Percentiles rank a stretch among this genome's conserved stretches.
phyloP scores from a whole-genome alignment of 2,329 filamentous ascomycete species.

The Gremmenia infestans region DNA sequence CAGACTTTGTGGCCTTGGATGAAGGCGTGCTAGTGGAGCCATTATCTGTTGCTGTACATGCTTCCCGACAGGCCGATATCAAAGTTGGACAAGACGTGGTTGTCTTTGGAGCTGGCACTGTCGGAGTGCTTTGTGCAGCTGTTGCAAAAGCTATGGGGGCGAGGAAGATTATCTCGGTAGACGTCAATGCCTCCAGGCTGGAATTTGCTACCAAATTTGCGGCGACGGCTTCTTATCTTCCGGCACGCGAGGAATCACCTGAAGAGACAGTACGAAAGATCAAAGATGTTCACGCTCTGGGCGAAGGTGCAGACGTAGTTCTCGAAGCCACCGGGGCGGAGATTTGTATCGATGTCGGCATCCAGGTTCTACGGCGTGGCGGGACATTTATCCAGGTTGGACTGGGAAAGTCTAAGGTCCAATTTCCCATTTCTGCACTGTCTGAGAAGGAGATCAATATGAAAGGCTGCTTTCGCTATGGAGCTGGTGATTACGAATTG shows the following conservation, averaged over 20 bases:
- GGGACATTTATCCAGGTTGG: conserved; percentile 48
- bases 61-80: conserved; percentile 38
- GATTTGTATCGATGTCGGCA: conserved; percentile 43
- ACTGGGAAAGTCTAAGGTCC: conserved; percentile 29
- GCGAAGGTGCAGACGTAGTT: conserved; percentile 44
- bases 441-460: conserved; percentile 45
- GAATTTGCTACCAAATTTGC: conserved; percentile 39
- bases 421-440: conserved; percentile 46
- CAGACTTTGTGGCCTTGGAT: conserved; percentile 41
- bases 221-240: conserved; percentile 1
- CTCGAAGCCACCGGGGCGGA: conserved; percentile 45
- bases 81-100: conserved; percentile 39
- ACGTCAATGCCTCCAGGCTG: conserved; percentile 38
- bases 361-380: conserved; percentile 40
- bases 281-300: conserved; percentile 34
- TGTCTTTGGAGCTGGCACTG: conserved; percentile 45
- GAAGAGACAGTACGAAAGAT: conserved; percentile 37
- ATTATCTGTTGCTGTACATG: conserved; percentile 46
- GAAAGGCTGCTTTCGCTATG: conserved; percentile 49
- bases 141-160: conserved; percentile 43
- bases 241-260: conserved; percentile 31
- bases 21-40: conserved; percentile 51
- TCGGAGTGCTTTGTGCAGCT: conserved; percentile 43
- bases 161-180: conserved; percentile 41
- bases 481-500: conserved; percentile 42